phyloP scores from a whole-genome alignment of 805 yeast genomes.

The Candida taoyuanica region DNA sequence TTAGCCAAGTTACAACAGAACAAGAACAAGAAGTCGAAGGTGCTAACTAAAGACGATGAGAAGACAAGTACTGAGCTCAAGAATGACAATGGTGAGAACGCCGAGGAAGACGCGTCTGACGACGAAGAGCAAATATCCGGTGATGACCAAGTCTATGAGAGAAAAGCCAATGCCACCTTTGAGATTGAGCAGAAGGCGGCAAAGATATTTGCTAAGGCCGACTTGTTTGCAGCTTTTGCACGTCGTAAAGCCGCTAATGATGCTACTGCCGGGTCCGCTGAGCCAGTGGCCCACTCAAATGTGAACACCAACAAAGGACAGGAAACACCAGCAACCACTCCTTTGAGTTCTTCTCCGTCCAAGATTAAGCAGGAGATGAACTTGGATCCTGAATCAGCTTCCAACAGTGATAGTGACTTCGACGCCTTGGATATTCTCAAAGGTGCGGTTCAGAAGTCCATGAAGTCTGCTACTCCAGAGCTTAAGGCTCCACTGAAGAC shows the following conservation, averaged over 20 bases:
- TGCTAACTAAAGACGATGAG: not conserved
- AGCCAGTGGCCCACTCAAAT: too few relatives aligned
- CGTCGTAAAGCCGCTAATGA: conserved; percentile 1
- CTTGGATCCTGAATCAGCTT: conserved; percentile 12
- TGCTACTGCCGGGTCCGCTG: not conserved
- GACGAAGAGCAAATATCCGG: conserved; percentile 9
- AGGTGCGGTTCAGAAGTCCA: not conserved
- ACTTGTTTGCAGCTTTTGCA: conserved; percentile 24
- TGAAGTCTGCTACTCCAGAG: not conserved
- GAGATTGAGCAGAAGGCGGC: conserved; percentile 13
- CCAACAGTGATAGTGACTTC: conserved; percentile 16
- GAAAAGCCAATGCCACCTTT: conserved; percentile 1
- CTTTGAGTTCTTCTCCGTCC: conserved; percentile 5
- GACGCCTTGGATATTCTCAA: conserved; percentile 9
- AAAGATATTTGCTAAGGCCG: conserved; percentile 18
- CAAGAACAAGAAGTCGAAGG: conserved; percentile 4
- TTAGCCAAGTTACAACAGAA: conserved; percentile 18
- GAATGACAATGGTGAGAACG: conserved; percentile 1
- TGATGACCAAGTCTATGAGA: conserved; percentile 9
- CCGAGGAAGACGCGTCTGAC: conserved; percentile 1
- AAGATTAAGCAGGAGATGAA: conserved; percentile 2
- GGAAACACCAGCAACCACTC: conserved; percentile 8
- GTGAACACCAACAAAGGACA: not conserved
- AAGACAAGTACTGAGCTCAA: conserved; percentile 2
- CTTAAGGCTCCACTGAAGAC: not conserved